Evolutionary conservation across 2,329 filamentous ascomycete species (phyloP), one percentile per base, ranked within the genome.

Genomic region (Ceratocystis eucalypticola): DNA sequence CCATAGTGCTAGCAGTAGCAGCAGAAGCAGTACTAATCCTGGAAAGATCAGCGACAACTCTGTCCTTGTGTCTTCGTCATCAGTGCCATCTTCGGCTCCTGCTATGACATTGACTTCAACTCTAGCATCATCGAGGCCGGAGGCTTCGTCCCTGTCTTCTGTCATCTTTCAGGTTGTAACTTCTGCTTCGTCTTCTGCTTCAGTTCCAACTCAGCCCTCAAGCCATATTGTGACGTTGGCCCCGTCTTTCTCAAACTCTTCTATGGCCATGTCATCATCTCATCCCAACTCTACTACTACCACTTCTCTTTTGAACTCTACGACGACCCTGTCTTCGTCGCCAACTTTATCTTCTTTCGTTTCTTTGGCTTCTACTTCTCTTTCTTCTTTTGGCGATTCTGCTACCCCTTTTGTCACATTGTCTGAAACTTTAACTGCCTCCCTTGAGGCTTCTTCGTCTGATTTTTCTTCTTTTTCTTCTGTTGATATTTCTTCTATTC

Each of bases 341-440:
- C 28, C 22, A 20, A 44, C 53, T 5, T 20, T 28, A 15, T 65
- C 22, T 46, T 44, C 50, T 59, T 44, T 28, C 15, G n/a, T 22
- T 57, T 65, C 28, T 44, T 57, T 57, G 53, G 17, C 28, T 57
- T 57, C 8, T 25, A 30, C 44, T 53, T 53, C 45, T 33, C 17
- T 8, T 55, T 37, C 62, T 22, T 64, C 63, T 57, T 65, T 17
- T 7, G 48, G 7, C n/a, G n/a, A 20, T 65, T 55, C 63, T 59
- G 30, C 57, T 8, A 33, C 41, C 20, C 61, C 22, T 63, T 48
- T 22, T 17, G 41, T 30, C 61, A n/a, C 63, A 15, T n/a, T 57
- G 8, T 55, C 53, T 57, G 28, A 28, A 25, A 33, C 53, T 57
- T 33, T 28, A 5, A 33, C 15, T 10, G 5, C 17, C 10, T 15